Evolutionary conservation across 2,329 filamentous ascomycete species (phyloP).

Genomic region (Apiospora arundinis): DNA sequence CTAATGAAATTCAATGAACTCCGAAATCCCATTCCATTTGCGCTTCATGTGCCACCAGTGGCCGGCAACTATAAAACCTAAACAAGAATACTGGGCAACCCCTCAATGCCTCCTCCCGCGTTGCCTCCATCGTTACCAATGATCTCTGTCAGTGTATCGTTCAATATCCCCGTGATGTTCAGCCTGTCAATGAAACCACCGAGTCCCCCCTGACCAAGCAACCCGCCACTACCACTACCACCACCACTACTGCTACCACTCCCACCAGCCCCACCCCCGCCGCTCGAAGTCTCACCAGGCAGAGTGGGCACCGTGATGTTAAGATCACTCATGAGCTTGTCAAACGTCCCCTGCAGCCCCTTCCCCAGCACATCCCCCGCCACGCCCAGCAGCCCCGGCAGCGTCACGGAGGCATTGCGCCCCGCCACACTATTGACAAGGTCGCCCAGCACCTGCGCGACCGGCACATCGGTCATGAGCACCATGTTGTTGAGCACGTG

Average conservation of each 20-base stretch:
- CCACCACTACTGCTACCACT: not conserved
- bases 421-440: conserved; percentile 24
- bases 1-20: not conserved
- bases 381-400: conserved; percentile 15
- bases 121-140: not conserved
- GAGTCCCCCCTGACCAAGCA: not conserved
- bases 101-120: too few relatives aligned
- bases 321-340: not conserved
- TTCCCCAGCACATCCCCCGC: conserved; percentile 16
- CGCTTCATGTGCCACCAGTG: not conserved
- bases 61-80: not conserved
- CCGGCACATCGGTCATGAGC: conserved; percentile 30
- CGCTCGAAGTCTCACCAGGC: not conserved
- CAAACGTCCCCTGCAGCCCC: not conserved
- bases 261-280: not conserved
- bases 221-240: not conserved
- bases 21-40: not conserved
- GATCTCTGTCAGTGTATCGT: not conserved
- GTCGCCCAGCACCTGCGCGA: conserved; percentile 32
- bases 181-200: not conserved
- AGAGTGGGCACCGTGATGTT: too few relatives aligned
- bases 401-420: not conserved
- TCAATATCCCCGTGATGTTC: not conserved
- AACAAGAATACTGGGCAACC: not conserved
- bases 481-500: conserved; percentile 34